Evolutionary conservation across 2,329 filamentous ascomycete species (phyloP).

Genomic region (Colletotrichum tofieldiae): DNA sequence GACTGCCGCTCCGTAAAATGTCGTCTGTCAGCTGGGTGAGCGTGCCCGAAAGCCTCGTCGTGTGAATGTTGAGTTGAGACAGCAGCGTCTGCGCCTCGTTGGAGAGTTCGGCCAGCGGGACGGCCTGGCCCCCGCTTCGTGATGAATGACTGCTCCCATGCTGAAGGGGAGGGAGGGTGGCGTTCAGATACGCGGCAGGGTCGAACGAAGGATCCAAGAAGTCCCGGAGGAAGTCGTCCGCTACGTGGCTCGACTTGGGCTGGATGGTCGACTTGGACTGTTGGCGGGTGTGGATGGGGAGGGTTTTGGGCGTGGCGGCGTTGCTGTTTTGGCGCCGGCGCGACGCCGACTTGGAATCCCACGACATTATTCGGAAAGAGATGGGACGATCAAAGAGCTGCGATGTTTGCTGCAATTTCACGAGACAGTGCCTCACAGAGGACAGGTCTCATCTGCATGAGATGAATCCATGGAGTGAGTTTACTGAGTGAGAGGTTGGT

Average conservation of each 20-base stretch:
- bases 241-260: slow-evolving; percentile 73
- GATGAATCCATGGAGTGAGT: slow-evolving; percentile 11
- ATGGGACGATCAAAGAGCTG: neutral
- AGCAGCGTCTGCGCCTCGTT: slow-evolving; percentile 87
- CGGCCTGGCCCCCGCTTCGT: slow-evolving; percentile 53
- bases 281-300: slow-evolving; percentile 60
- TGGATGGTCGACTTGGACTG: slow-evolving; percentile 56
- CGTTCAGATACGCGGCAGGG: slow-evolving; percentile 87
- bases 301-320: slow-evolving; percentile 54
- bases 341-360: slow-evolving; percentile 55
- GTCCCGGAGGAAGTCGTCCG: slow-evolving; percentile 80
- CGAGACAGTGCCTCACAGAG: neutral
- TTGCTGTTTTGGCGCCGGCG: slow-evolving; percentile 66
- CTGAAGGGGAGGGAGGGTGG: slow-evolving; percentile 79
- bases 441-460: slow-evolving; percentile 20
- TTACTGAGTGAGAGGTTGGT: slow-evolving; percentile 23
- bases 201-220: slow-evolving; percentile 87
- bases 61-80: slow-evolving; percentile 90
- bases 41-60: slow-evolving; percentile 83
- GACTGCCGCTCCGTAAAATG: slow-evolving; percentile 89
- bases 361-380: slow-evolving; percentile 51
- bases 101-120: slow-evolving; percentile 83
- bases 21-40: slow-evolving; percentile 95
- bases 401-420: neutral
- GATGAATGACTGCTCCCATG: slow-evolving; percentile 51